A percentile compares a stretch with the other conserved stretches of the same genome.
These are phyloP conservation scores for Fusarium anthophilum DNA, from an alignment of 2,329 filamentous ascomycete genomes.

Conservation along the genomic window DNA sequence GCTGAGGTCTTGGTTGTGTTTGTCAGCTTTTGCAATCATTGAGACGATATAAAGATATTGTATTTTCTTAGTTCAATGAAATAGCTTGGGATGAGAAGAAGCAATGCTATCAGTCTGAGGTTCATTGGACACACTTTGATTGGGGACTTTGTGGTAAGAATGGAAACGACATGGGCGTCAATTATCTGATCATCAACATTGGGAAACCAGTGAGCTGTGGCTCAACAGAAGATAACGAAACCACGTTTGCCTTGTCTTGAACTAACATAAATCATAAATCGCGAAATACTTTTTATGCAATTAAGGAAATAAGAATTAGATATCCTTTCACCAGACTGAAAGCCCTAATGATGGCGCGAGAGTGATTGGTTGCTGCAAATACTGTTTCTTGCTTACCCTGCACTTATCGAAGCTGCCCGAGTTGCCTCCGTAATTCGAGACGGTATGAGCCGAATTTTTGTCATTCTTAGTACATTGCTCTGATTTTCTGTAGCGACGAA, in stretches of 20 bases:
- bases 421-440: background rate
- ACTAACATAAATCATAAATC: no score
- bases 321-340: background rate
- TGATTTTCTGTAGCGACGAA: fast-evolving
- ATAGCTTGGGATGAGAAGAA: fast-evolving
- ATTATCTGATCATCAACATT: no score
- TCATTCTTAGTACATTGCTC: background rate
- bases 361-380: fast-evolving
- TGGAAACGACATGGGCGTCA: fast-evolving
- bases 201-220: no score
- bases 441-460: fast-evolving
- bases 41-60: no score
- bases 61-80: no score
- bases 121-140: fast-evolving
- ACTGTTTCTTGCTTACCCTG: background rate
- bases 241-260: no score
- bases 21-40: no score
- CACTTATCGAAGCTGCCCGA: fast-evolving
- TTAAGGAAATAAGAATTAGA: no score
- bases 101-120: no score
- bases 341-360: background rate
- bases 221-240: no score
- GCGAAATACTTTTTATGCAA: fast-evolving
- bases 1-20: background rate
- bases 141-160: fast-evolving